Conservation (phyloP, 2,329 filamentous ascomycete species). For the Curvularia verruculosa region DNA sequence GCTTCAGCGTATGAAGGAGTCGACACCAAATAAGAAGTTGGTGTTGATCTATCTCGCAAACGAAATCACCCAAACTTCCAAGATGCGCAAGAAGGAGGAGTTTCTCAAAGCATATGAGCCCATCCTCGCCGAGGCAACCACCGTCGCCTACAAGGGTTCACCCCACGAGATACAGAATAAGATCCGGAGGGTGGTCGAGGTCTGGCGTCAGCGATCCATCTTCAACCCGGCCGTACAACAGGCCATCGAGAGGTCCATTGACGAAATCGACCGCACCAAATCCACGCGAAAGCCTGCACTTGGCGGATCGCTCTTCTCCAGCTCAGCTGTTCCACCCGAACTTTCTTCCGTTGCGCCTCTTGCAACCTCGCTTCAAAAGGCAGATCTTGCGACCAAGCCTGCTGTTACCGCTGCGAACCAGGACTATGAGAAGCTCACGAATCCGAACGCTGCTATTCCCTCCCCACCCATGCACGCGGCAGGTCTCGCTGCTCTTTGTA, state of each 20-base stretch:
- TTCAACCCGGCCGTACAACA: conserved; percentile 82
- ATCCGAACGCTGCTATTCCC: conserved; percentile 70
- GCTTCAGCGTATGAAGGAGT: conserved; percentile 88
- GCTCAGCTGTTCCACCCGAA: conserved; percentile 71
- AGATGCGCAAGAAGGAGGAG: conserved; percentile 88
- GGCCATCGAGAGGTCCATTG: conserved; percentile 78
- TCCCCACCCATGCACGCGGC: conserved; percentile 91
- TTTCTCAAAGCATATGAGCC: conserved; percentile 92
- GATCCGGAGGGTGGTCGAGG: conserved; percentile 85
- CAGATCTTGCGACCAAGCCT: conserved; percentile 70
- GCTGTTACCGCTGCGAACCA: conserved; percentile 73
- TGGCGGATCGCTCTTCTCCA: conserved; percentile 74
- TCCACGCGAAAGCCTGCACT: conserved; percentile 62
- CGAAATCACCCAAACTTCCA: conserved; percentile 95
- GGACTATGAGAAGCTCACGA: conserved; percentile 84
- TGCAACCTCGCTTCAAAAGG: conserved; percentile 76
- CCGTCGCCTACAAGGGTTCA: conserved; percentile 88
- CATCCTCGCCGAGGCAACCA: conserved; percentile 86
- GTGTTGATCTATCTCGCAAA: conserved; percentile 96
- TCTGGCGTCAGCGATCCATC: conserved; percentile 86
- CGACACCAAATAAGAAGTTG: conserved; percentile 81
- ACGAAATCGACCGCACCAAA: conserved; percentile 65
- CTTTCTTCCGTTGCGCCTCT: conserved; percentile 75
- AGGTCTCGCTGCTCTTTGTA: conserved; percentile 85
- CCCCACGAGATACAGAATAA: conserved; percentile 83